Evolutionary conservation across 1,284 basidiomycete genomes (phyloP).

Genomic region (Amylostereum areolatum): DNA sequence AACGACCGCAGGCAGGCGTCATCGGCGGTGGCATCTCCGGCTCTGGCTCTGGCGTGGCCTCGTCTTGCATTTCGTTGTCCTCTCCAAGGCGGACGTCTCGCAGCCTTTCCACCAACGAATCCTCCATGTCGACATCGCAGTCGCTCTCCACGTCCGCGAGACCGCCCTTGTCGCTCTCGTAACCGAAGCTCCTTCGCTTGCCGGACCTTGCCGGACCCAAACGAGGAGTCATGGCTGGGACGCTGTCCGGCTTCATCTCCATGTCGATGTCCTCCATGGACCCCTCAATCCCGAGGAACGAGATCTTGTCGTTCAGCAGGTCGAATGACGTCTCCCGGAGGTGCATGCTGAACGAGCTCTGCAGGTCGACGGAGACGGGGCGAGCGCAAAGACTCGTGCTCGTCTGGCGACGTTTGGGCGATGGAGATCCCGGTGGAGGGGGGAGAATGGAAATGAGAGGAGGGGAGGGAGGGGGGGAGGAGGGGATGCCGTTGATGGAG

Average conservation of each 20-base stretch:
- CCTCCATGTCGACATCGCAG: conserved; percentile 3
- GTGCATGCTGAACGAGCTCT: conserved; percentile 52
- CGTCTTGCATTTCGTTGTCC: conserved; percentile 3
- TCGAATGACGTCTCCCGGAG: conserved; percentile 56
- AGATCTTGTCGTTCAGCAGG: conserved; percentile 57
- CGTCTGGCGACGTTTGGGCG: conserved; percentile 3
- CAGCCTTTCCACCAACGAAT: conserved; percentile 12
- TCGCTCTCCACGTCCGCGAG: conserved; percentile 2
- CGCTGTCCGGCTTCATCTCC: conserved; percentile 4
- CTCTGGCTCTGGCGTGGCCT: background rate
- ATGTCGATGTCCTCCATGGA: conserved; percentile 11
- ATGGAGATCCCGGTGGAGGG: conserved; percentile 10
- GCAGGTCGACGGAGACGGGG: conserved; percentile 50
- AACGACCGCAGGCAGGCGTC: background rate
- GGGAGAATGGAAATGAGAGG: conserved; percentile 7
- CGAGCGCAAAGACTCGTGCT: conserved; percentile 27
- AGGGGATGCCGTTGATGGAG: conserved; percentile 21
- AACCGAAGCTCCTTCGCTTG: background rate
- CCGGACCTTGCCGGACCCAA: background rate
- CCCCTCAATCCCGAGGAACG: conserved; percentile 31
- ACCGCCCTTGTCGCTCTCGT: background rate
- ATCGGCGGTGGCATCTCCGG: background rate
- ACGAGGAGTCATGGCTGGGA: conserved; percentile 21
- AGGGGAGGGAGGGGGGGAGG: conserved; percentile 2
- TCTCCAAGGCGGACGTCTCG: conserved; percentile 7